phyloP scores from a whole-genome alignment of 163 green algal genomes.

The Trebouxia gelatinosa region DNA sequence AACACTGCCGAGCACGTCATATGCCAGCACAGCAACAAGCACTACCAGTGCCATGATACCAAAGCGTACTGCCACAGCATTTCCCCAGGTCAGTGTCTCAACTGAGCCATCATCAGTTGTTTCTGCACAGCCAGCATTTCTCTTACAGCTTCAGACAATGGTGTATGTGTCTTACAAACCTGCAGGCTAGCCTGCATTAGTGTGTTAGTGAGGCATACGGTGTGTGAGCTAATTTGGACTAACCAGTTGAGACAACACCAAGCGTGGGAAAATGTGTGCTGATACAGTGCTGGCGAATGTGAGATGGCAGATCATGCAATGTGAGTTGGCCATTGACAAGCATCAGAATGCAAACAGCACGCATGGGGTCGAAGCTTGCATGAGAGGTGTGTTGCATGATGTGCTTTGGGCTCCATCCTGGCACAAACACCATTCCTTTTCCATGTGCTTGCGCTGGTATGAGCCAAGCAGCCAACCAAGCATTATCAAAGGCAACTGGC shows the following conservation, averaged over 20 bases:
- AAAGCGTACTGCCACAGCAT: slow-evolving; percentile 1
- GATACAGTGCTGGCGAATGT: neutral
- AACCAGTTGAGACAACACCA: neutral
- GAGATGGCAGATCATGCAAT: too few species aligned
- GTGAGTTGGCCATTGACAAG: too few species aligned
- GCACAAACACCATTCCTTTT: neutral
- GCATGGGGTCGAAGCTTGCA: too few species aligned
- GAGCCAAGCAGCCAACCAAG: neutral
- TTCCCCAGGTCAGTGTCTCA: neutral
- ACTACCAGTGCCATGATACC: slow-evolving; percentile 17
- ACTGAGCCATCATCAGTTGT: neutral
- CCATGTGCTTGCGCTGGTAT: neutral
- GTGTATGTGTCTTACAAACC: neutral
- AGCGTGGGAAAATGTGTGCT: neutral
- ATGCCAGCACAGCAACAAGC: slow-evolving; percentile 21
- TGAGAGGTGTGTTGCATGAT: too few species aligned
- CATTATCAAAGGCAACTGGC: too few species aligned
- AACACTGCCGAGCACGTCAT: slow-evolving; percentile 9
- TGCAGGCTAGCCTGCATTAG: too few species aligned
- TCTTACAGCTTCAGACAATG: neutral
- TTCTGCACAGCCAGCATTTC: neutral
- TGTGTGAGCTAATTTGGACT: neutral
- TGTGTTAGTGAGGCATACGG: too few species aligned
- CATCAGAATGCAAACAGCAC: too few species aligned
- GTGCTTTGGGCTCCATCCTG: too few species aligned